Evolutionary conservation across 2,329 filamentous ascomycete species (phyloP).

Genomic region (Cladosporium oxysporum): DNA sequence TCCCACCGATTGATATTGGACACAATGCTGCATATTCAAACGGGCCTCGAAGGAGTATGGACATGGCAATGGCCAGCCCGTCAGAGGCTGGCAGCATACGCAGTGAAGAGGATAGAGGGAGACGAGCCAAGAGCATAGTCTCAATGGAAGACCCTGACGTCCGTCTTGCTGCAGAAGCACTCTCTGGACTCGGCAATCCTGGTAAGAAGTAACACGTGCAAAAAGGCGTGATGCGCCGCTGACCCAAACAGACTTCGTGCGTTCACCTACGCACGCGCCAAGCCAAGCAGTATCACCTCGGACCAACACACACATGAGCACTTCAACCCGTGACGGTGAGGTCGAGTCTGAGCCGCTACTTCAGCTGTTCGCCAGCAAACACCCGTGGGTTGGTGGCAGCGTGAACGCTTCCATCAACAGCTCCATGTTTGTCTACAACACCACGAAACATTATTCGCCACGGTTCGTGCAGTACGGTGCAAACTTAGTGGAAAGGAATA

Average conservation of each 20-base stretch:
- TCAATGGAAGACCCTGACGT: slow-evolving; percentile 53
- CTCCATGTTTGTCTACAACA: slow-evolving; percentile 81
- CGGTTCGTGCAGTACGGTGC: slow-evolving; percentile 83
- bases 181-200: slow-evolving; percentile 43
- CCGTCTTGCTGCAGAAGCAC: slow-evolving; percentile 51
- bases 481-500: slow-evolving; percentile 85
- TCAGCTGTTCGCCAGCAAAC: slow-evolving; percentile 81
- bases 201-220: background rate
- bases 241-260: slow-evolving; percentile 44
- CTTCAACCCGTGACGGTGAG: slow-evolving; percentile 7
- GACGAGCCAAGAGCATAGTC: slow-evolving; percentile 44
- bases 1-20: slow-evolving; percentile 41
- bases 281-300: slow-evolving; percentile 34
- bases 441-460: slow-evolving; percentile 87
- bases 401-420: slow-evolving; percentile 62
- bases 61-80: slow-evolving; percentile 45
- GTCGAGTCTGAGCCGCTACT: slow-evolving; percentile 75
- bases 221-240: background rate
- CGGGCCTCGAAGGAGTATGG: slow-evolving; percentile 34
- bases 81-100: slow-evolving; percentile 46
- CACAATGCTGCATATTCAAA: slow-evolving; percentile 31
- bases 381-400: slow-evolving; percentile 81
- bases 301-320: background rate
- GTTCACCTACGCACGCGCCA: slow-evolving; percentile 36
- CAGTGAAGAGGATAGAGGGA: slow-evolving; percentile 14